Evolutionary conservation across 148 eudicot genomes (phyloP).

Genomic region (Linanthus parryae): DNA sequence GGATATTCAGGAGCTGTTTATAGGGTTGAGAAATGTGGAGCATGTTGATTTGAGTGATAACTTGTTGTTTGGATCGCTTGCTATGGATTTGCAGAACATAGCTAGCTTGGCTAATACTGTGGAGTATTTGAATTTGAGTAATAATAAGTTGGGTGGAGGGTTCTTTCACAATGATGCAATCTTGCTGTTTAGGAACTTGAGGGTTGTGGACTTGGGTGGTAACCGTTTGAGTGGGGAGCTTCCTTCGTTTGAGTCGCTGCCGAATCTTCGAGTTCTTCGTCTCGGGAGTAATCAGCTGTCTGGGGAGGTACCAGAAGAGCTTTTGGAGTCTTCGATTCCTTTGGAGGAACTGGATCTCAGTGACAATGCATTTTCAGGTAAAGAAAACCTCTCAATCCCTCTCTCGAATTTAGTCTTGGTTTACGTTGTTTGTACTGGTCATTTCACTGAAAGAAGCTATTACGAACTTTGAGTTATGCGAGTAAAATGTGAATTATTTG

Average conservation of each 20-base stretch:
- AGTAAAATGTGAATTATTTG: too few species aligned
- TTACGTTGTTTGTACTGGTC: too few species aligned
- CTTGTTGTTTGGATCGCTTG: conserved; percentile 53
- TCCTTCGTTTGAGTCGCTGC: conserved; percentile 46
- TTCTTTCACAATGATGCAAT: conserved; percentile 45
- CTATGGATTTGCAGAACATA: conserved; percentile 24
- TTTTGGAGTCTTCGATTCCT: conserved; percentile 47
- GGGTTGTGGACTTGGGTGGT: conserved; percentile 66
- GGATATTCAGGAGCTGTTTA: conserved; percentile 43
- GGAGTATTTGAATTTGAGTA: conserved; percentile 56
- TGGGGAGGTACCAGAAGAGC: conserved; percentile 59
- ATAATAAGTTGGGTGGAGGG: conserved; percentile 48
- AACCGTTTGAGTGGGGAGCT: conserved; percentile 66
- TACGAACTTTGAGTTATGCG: too few species aligned
- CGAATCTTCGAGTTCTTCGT: conserved; percentile 58
- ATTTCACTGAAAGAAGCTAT: too few species aligned
- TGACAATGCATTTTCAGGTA: conserved; percentile 86
- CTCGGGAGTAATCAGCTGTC: conserved; percentile 49
- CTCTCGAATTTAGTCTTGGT: too few species aligned
- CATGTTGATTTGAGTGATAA: conserved; percentile 74
- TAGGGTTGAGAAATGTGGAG: conserved; percentile 52
- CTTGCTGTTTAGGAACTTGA: conserved; percentile 58
- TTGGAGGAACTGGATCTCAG: conserved; percentile 81
- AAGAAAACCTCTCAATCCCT: conserved; percentile 9
- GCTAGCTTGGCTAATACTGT: conserved; percentile 64